Conservation (phyloP, 495 filamentous ascomycete species). For the Penicillium daleae region DNA sequence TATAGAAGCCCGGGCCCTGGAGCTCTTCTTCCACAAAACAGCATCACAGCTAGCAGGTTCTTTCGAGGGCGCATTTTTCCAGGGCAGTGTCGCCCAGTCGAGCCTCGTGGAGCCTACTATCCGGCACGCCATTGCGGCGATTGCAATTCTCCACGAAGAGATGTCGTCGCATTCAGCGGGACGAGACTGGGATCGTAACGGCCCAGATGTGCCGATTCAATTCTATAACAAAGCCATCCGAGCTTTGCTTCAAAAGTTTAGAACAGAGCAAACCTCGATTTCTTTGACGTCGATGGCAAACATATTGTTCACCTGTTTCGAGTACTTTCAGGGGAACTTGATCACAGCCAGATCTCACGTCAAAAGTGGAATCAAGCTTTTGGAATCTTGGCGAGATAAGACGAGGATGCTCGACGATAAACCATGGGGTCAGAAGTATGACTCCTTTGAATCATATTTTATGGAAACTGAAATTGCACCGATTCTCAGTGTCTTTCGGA, state of each 20-base stretch:
- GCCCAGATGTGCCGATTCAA: neutral
- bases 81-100: slow-evolving; percentile 54
- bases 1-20: slow-evolving; percentile 1
- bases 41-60: slow-evolving; percentile 62
- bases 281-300: slow-evolving; percentile 15
- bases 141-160: slow-evolving; percentile 62
- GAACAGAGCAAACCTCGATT: slow-evolving; percentile 5
- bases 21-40: slow-evolving; percentile 8
- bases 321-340: slow-evolving; percentile 21
- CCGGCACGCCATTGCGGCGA: slow-evolving; percentile 64
- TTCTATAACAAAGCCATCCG: slow-evolving; percentile 14
- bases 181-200: neutral
- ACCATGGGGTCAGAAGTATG: slow-evolving; percentile 1
- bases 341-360: slow-evolving; percentile 16
- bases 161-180: neutral
- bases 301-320: slow-evolving; percentile 25
- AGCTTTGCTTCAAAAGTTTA: slow-evolving; percentile 8
- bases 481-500: slow-evolving; percentile 14
- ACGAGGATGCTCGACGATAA: neutral
- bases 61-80: slow-evolving; percentile 64
- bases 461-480: slow-evolving; percentile 24
- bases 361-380: slow-evolving; percentile 22
- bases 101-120: slow-evolving; percentile 62
- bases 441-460: slow-evolving; percentile 12
- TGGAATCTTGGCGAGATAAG: slow-evolving; percentile 16